Evolutionary conservation across 2,329 filamentous ascomycete genomes (phyloP), one percentile per base, ranked within the genome.

Genomic region (Dissoconium aciculare): DNA sequence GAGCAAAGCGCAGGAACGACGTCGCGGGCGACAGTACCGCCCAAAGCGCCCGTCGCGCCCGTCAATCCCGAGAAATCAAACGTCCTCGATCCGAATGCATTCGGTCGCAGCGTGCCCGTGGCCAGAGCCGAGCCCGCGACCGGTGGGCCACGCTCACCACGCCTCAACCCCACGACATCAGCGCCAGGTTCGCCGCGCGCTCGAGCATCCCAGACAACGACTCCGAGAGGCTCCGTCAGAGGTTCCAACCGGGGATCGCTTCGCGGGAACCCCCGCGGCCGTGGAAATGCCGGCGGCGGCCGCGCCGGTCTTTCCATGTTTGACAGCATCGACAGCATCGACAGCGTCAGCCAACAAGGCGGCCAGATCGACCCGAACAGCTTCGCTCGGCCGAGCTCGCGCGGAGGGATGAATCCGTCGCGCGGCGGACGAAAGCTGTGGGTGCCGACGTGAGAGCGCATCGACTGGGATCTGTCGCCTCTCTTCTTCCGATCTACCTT

Each of bases 71-170:
- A 40, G 24, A 37, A 43, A 25, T 21, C 39, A 3, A 46, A 45
- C n/a, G 51, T 63, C 24, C 55, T 59, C 34, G 62, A 65, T 36
- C 62, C 62, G 5, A 60, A 64, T 37, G 56, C 60, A 12, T 66
- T 66, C 39, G 56, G 49, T n/a, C 56, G 61, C 28, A 42, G 49
- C 11, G 45, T 52, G 12, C 25, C 30, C 11, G 19, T 11, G 15
- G 11, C 38, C 25, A 19, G 28, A 4, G 17, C 31, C 8, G 35
- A 34, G 4, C 33, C 32, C 13, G 23, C 36, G 5, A 32, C 34
- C 13, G 27, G 27, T 8, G 26, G 35, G 10, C 42, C 38, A 23
- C 38, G 32, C 23, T 43, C 39, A 9, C 43, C 40, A 12, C 40
- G 38, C 19, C 29, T 31, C 15, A 17, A 28, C 11, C 26, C 27